phyloP scores from a whole-genome alignment of 2,329 filamentous ascomycete species.

The Trichocomaceae sp. region DNA sequence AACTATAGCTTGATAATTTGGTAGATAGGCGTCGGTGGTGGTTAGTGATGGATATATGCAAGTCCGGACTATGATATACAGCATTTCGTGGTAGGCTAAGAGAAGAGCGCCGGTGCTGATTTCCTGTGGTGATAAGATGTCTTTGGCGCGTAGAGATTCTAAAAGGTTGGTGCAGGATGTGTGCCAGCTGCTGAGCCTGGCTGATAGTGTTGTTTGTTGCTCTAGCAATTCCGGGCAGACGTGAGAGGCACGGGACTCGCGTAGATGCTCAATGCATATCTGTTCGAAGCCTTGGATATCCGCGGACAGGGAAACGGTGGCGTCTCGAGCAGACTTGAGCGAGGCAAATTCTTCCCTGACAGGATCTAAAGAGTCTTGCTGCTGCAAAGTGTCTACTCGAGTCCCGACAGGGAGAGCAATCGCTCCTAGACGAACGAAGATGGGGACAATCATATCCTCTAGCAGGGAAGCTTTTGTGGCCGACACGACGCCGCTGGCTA shows the following conservation, averaged over 20 bases:
- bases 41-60: slow-evolving; percentile 19
- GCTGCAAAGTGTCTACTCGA: slow-evolving; percentile 14
- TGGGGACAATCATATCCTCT: slow-evolving; percentile 23
- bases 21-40: slow-evolving; percentile 19
- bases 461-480: slow-evolving; percentile 15
- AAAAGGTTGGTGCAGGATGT: slow-evolving; percentile 18
- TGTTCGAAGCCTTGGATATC: slow-evolving; percentile 22
- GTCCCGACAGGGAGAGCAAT: slow-evolving; percentile 14
- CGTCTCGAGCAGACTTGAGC: slow-evolving; percentile 22
- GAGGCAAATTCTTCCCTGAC: slow-evolving; percentile 14
- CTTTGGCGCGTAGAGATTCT: background rate
- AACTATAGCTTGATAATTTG: slow-evolving; percentile 10
- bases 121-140: slow-evolving; percentile 15
- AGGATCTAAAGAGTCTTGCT: slow-evolving; percentile 13
- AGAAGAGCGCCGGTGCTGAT: slow-evolving; percentile 19
- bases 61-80: slow-evolving; percentile 18
- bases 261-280: slow-evolving; percentile 16
- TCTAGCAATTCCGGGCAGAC: slow-evolving; percentile 16
- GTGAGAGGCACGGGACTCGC: slow-evolving; percentile 2
- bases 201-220: slow-evolving; percentile 15
- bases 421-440: slow-evolving; percentile 25
- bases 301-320: slow-evolving; percentile 19
- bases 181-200: slow-evolving; percentile 20
- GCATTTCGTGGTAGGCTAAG: slow-evolving; percentile 20
- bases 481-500: slow-evolving; percentile 12